phyloP scores from a whole-genome alignment of 371 early-diverging fungal species.

The Mucor lusitanicus region DNA sequence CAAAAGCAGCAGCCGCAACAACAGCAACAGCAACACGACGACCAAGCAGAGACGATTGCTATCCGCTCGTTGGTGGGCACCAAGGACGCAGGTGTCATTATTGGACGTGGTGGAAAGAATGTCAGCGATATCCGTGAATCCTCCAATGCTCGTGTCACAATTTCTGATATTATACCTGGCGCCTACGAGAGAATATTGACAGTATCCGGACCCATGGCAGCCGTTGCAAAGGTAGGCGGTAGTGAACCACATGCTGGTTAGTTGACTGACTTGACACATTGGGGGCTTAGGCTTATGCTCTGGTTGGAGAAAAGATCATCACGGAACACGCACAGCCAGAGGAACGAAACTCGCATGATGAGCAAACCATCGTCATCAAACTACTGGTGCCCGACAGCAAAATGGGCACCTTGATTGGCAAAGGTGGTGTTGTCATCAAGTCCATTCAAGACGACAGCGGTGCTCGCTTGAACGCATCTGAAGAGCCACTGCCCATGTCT shows the following conservation, averaged over 20 bases:
- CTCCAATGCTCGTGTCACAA: conserved; percentile 76
- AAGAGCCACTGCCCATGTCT: conserved; percentile 72
- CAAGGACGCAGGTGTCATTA: conserved; percentile 84
- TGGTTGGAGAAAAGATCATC: conserved; percentile 71
- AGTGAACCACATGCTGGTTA: not conserved
- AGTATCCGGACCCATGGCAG: conserved; percentile 70
- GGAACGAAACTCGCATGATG: conserved; percentile 11
- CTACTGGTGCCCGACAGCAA: conserved; percentile 73
- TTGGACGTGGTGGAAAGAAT: conserved; percentile 83
- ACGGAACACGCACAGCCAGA: conserved; percentile 49
- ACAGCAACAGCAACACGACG: not conserved
- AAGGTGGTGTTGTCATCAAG: conserved; percentile 84
- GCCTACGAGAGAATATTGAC: conserved; percentile 78
- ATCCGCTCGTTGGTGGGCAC: conserved; percentile 79
- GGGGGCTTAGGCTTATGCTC: conserved; percentile 57
- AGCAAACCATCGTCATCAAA: conserved; percentile 60
- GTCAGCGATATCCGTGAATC: conserved; percentile 77
- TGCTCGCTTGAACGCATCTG: conserved; percentile 80
- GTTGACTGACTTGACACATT: too few species aligned
- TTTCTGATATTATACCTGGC: conserved; percentile 77
- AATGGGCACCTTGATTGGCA: conserved; percentile 93
- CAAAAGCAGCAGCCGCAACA: not conserved
- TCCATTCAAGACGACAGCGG: conserved; percentile 88
- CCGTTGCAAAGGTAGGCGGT: conserved; percentile 67
- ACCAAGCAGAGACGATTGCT: conserved; percentile 24